Conservation (phyloP, 83 land plant species). For the Isoetes engelmannii region DNA sequence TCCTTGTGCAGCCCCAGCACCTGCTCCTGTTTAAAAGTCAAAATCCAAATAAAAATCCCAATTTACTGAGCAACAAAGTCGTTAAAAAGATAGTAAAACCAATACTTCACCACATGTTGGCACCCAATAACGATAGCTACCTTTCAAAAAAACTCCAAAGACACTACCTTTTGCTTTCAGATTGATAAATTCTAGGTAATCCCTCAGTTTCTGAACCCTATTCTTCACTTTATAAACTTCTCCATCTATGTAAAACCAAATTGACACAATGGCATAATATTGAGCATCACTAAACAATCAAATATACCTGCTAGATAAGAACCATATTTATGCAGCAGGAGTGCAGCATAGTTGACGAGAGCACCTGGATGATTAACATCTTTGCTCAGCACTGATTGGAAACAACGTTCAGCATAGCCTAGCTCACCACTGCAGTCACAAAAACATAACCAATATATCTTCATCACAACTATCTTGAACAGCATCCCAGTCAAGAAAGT, state of each 20-base stretch:
- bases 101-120: neutral
- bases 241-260: too few relatives aligned
- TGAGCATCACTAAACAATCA: neutral
- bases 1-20: conserved; percentile 49
- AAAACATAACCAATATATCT: neutral
- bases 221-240: neutral
- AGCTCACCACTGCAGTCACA: conserved; percentile 50
- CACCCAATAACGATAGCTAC: neutral
- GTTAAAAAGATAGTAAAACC: neutral
- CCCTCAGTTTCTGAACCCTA: neutral
- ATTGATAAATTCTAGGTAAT: neutral
- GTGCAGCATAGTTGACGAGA: conserved; percentile 56
- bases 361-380: conserved; percentile 77
- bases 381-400: conserved; percentile 53
- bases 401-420: conserved; percentile 52
- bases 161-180: too few relatives aligned
- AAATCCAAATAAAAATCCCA: neutral
- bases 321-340: conserved; percentile 61
- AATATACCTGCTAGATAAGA: conserved; percentile 55
- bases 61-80: neutral
- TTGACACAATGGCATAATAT: too few relatives aligned
- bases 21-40: conserved; percentile 50
- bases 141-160: neutral
- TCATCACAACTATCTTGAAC: too few relatives aligned
- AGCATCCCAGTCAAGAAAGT: too few relatives aligned